phyloP scores from a whole-genome alignment of 306 rosid species.

The Spatholobus suberectus region DNA sequence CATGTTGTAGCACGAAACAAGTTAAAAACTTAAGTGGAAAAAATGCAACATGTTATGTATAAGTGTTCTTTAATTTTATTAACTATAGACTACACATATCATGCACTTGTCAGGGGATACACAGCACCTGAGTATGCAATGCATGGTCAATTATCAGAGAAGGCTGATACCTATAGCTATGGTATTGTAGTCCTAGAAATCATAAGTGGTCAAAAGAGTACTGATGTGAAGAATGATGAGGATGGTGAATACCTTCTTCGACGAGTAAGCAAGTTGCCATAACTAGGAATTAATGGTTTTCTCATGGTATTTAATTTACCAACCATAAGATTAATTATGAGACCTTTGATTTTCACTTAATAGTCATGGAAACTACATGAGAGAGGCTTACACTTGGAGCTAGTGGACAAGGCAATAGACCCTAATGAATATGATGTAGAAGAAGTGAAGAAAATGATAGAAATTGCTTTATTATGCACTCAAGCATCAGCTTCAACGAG shows the following conservation, averaged over 20 bases:
- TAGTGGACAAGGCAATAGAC: conserved; percentile 52
- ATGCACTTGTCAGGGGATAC: conserved; percentile 57
- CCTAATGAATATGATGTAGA: conserved; percentile 50
- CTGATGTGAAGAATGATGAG: conserved; percentile 42
- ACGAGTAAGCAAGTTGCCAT: conserved; percentile 48
- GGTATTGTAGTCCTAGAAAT: conserved; percentile 76
- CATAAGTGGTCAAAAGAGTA: conserved; percentile 63
- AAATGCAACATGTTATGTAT: neutral
- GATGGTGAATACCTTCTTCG: conserved; percentile 62
- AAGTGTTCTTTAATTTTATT: neutral
- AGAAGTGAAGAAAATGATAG: conserved; percentile 52
- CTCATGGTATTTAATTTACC: too few species aligned
- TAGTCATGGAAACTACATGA: conserved; percentile 70
- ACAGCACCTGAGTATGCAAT: conserved; percentile 81
- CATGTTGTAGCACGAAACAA: neutral
- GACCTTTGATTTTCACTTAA: neutral
- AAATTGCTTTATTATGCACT: conserved; percentile 61
- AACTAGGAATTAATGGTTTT: neutral
- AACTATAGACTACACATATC: neutral
- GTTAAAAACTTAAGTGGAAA: too few species aligned
- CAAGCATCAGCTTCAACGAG: conserved; percentile 58
- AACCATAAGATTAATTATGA: too few species aligned
- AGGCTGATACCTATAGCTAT: conserved; percentile 71
- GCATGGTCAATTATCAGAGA: conserved; percentile 74
- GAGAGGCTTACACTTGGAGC: conserved; percentile 41